phyloP scores from a whole-genome alignment of 2,329 filamentous ascomycete species.

The Emericellopsis cladophorae region DNA sequence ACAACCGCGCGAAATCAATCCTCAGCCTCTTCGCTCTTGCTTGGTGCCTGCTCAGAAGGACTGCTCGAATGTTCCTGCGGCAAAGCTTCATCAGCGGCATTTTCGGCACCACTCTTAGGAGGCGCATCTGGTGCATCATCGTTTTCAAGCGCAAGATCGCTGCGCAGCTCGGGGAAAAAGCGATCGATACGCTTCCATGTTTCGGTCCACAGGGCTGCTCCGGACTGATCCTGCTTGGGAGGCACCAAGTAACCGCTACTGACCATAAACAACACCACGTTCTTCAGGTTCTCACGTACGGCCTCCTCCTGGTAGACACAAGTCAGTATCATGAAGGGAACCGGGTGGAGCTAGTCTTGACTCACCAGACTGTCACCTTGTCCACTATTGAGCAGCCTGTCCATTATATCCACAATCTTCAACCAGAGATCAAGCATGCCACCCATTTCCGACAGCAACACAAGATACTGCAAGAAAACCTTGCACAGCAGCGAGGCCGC shows the following conservation, averaged over 20 bases:
- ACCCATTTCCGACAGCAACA: slow-evolving; percentile 71
- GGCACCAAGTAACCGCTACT: slow-evolving; percentile 75
- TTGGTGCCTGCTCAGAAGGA: too few species aligned
- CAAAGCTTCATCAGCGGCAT: too few species aligned
- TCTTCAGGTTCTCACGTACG: slow-evolving; percentile 89
- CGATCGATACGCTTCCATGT: slow-evolving; percentile 55
- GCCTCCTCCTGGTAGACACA: slow-evolving; percentile 61
- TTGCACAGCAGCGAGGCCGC: slow-evolving; percentile 86
- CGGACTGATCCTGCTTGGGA: slow-evolving; percentile 42
- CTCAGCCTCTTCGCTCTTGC: too few species aligned
- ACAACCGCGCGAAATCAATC: too few species aligned
- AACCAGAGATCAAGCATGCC: slow-evolving; percentile 89
- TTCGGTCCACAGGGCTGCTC: slow-evolving; percentile 46
- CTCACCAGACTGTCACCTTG: slow-evolving; percentile 79
- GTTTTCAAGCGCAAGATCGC: slow-evolving; percentile 42
- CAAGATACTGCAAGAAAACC: slow-evolving; percentile 88
- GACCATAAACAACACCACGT: slow-evolving; percentile 89
- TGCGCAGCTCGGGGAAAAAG: slow-evolving; percentile 48
- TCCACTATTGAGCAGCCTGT: slow-evolving; percentile 89
- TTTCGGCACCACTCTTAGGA: too few species aligned
- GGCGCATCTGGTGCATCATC: neutral
- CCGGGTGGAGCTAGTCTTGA: slow-evolving; percentile 8
- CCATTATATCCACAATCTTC: slow-evolving; percentile 86
- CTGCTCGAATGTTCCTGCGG: too few species aligned
- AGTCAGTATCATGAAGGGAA: neutral